phyloP scores from a whole-genome alignment of 345 rosid species.

The Hypericum androsaemum region DNA sequence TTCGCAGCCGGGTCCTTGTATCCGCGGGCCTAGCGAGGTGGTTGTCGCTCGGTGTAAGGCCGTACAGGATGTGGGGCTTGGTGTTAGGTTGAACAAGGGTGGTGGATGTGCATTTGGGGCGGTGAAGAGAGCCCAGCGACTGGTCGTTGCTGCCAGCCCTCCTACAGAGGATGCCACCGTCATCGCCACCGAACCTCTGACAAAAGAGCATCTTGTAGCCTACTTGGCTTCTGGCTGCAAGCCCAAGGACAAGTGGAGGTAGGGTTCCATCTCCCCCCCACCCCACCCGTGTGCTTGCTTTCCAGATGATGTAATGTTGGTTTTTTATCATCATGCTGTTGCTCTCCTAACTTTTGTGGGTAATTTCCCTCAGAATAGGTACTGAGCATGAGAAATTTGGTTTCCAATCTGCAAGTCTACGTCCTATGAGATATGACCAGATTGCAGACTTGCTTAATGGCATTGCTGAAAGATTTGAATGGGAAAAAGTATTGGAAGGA shows the following conservation, averaged over 20 bases:
- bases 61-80: too few relatives aligned
- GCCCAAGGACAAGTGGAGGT: slow-evolving; percentile 90
- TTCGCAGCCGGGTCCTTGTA: too few relatives aligned
- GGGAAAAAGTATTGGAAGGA: slow-evolving; percentile 93
- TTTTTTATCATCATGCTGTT: too few relatives aligned
- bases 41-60: too few relatives aligned
- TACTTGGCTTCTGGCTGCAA: slow-evolving; percentile 98
- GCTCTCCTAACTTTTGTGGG: slow-evolving; percentile 1
- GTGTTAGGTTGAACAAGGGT: too few relatives aligned
- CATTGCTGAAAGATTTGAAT: slow-evolving; percentile 97
- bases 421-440: slow-evolving; percentile 90
- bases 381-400: slow-evolving; percentile 99
- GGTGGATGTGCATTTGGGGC: too few relatives aligned
- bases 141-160: slow-evolving; percentile 81
- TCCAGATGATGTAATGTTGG: too few relatives aligned
- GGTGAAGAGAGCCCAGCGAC: slow-evolving; percentile 33
- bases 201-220: slow-evolving; percentile 76
- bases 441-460: slow-evolving; percentile 82
- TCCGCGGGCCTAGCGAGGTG: too few relatives aligned
- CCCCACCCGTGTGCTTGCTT: too few relatives aligned
- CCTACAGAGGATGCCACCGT: slow-evolving; percentile 83
- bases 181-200: slow-evolving; percentile 66
- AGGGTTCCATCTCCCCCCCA: background rate
- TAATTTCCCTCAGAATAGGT: slow-evolving; percentile 63
- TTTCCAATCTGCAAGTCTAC: slow-evolving; percentile 60